Conservation (phyloP, 352 stramenopile species). For the Globisporangium cederbergense region DNA sequence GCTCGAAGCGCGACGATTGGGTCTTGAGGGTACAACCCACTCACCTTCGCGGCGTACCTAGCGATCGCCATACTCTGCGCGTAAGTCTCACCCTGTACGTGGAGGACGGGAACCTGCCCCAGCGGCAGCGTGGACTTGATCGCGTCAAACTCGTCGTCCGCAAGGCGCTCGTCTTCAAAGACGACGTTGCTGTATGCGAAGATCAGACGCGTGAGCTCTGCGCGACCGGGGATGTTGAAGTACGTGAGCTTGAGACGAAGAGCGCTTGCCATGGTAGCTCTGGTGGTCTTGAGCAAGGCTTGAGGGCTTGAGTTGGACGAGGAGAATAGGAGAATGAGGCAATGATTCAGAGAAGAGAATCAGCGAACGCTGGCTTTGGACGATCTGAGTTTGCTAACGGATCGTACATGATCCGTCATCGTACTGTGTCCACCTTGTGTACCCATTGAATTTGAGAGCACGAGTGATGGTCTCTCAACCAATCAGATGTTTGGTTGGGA, state of each 20-base stretch:
- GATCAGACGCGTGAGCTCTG: constrained; percentile 3
- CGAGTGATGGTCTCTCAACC: constrained; percentile 5
- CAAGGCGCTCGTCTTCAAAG: background rate
- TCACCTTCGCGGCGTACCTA: constrained; percentile 22
- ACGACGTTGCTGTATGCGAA: background rate
- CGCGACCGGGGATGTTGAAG: constrained; percentile 1
- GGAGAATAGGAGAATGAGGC: background rate
- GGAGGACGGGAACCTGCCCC: constrained; percentile 19
- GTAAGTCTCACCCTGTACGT: constrained; percentile 18
- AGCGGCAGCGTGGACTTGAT: constrained; percentile 8
- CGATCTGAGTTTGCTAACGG: background rate
- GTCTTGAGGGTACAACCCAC: constrained; percentile 21
- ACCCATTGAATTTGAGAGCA: background rate
- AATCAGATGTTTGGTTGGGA: background rate
- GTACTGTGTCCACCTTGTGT: background rate
- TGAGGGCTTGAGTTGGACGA: background rate
- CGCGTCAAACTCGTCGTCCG: background rate
- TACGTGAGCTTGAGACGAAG: constrained; percentile 5
- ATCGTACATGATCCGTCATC: background rate
- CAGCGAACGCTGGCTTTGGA: no score
- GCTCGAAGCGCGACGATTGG: constrained; percentile 6
- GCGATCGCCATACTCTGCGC: constrained; percentile 23
- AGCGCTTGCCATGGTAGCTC: background rate
- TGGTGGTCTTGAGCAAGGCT: background rate
- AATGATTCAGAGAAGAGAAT: background rate